Evolutionary conservation across 2,329 filamentous ascomycete genomes (phyloP), one percentile per base, ranked within the genome.

Genomic region (Fusarium transvaalense): DNA sequence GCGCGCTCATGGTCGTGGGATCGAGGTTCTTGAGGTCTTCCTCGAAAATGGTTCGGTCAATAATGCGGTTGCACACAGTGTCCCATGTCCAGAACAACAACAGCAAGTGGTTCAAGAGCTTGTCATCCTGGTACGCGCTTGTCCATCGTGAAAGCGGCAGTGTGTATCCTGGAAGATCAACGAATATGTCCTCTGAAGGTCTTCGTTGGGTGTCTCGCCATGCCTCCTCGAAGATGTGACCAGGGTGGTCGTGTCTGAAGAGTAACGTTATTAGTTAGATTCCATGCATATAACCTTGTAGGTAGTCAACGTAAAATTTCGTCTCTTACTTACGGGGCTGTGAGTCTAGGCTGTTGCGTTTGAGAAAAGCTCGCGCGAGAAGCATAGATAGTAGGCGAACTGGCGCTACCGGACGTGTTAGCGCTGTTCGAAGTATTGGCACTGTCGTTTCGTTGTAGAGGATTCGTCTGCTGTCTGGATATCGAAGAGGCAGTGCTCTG

Each of bases 71-170:
- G 12, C 65, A 64, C 13, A 48, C 17, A 6, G 64, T 68, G 23
- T 60, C 58, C 65, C 65, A 68, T 5, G 64, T 48, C 64, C 64
- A 68, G 12, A 68, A 68, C 17, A 68, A 29, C 8, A 60, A 34
- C 3, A 68, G 3, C 7, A 68, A 53, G 17, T 68, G 64, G 2
- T 35, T 68, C 4, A 68, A 23, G 25, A 68, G 45, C 15, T 52
- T 65, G 23, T 68, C 47, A 6, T 68, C 55, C 6, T 65, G 31
- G 14, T 37, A 35, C 9, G 50, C 64, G 3, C 37, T 52, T 9
- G 66, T 68, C 66, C 66, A 68, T 38, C 47, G 34, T n/a, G 66
- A 68, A 17, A 68, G 19, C 4, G 66, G 66, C 15, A 68, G 64
- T 3, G 29, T 39, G 12, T 54, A 42, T 46, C 42, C 47, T 32